Base-by-base conservation (phyloP, 1,139 yeast genomes). In the Fermentozyma sake region DNA sequence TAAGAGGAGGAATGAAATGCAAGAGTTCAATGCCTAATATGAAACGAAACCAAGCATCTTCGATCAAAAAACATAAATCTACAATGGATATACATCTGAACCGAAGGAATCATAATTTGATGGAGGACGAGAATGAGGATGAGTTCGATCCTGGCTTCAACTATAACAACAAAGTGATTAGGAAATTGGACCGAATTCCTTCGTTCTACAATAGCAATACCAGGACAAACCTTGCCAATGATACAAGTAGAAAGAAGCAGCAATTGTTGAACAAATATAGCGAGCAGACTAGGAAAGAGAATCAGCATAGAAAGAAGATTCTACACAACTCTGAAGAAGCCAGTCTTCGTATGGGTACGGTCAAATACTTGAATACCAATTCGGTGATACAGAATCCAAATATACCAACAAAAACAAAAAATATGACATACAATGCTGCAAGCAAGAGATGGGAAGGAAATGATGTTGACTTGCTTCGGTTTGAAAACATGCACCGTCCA, bases 401-500 rank as follows among this genome's bases (percentile, higher is more conserved):
- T 6, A 29, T 32, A 18, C 42, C 41, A 6, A 28, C 31, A 18
- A 31, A 33, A 16, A 37, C 33, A 20, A 37, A 35, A 16, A 29
- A 29, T 15, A 79, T 79, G 87, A 65, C 58, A 27, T 78, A 65
- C 40, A 76, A 79, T 40, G 67, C 77, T 4, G 48, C 47, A 10
- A 61, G 66, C 18, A 65, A 63, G 32, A 53, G 56, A 22, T 79
- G 87, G 87, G 86, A 79, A 46, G 87, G 87, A 3, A 79, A 79
- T 42, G 82, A 79, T 25, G 60, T 61, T 12, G 84, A 76, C 22
- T 53, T 75, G 28, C 50, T 67, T 29, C 32, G 51, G 7, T 50
- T 50, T 28, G 54, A 48, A 13, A 46, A 39, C 14, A 30, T 48
- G 28, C 46, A 44, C 14, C 57, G 52, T 31, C 68, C 68, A 1